Conservation (phyloP, 164 flowering plant species). For the Vitis amurensis region DNA sequence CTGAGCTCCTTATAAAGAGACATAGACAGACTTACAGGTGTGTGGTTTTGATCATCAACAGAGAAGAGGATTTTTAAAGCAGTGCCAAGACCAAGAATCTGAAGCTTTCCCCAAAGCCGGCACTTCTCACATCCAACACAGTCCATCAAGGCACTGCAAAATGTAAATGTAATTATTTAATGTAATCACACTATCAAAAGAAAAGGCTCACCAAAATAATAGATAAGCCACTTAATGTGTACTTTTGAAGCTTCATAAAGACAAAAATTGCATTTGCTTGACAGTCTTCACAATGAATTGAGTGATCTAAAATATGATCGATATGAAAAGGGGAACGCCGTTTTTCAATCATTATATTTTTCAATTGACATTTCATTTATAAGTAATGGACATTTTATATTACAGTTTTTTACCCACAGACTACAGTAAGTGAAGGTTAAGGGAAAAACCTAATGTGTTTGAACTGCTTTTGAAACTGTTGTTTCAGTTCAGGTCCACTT, state of each 20-base stretch:
- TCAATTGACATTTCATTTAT: too few relatives aligned
- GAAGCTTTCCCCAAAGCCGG: slow-evolving; percentile 99
- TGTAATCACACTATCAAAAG: neutral
- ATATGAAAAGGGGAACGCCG: too few relatives aligned
- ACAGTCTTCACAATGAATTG: too few relatives aligned
- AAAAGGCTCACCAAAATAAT: too few relatives aligned
- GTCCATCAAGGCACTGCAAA: slow-evolving; percentile 89
- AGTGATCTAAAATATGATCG: too few relatives aligned
- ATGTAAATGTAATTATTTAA: too few relatives aligned
- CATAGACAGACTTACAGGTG: slow-evolving; percentile 44
- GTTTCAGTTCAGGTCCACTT: slow-evolving; percentile 87
- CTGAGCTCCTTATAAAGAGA: too few relatives aligned
- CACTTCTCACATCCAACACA: slow-evolving; percentile 99
- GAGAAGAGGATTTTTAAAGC: slow-evolving; percentile 94
- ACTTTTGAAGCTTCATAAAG: too few relatives aligned
- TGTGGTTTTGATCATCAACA: slow-evolving; percentile 55
- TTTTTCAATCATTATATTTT: neutral
- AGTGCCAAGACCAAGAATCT: slow-evolving; percentile 98
- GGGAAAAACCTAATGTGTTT: slow-evolving; percentile 78
- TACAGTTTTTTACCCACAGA: neutral
- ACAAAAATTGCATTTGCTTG: too few relatives aligned
- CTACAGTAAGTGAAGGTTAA: neutral
- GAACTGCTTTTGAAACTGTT: slow-evolving; percentile 81
- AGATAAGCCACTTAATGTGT: too few relatives aligned
- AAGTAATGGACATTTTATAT: too few relatives aligned